Evolutionary conservation across 23 red algal genomes (phyloP).

Genomic region (Pyropia haitanensis): DNA sequence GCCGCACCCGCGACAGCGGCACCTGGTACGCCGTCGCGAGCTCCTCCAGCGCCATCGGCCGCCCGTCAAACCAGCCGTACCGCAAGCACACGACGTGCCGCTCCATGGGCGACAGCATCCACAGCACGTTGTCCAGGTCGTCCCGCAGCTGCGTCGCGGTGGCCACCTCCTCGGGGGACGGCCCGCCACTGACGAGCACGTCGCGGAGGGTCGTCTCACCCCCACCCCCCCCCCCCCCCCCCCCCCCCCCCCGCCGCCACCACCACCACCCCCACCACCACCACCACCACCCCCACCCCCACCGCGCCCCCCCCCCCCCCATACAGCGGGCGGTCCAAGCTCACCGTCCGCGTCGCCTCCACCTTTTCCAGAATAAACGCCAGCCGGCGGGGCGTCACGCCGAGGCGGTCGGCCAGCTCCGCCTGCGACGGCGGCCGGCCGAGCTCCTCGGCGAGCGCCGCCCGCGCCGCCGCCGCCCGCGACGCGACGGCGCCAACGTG

Average conservation of each 20-base stretch:
- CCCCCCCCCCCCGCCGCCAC: too few relatives aligned
- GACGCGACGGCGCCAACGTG: conserved; percentile 48
- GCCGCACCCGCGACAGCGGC: conserved; percentile 73
- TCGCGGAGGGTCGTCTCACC: conserved; percentile 42
- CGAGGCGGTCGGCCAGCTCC: conserved; percentile 48
- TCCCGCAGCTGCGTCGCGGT: conserved; percentile 29
- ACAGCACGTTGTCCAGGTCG: conserved; percentile 81
- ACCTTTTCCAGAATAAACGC: conserved; percentile 45
- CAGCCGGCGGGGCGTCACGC: conserved; percentile 31
- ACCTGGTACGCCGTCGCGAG: conserved; percentile 69
- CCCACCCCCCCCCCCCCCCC: neutral
- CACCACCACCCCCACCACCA: too few relatives aligned
- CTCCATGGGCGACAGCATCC: conserved; percentile 58
- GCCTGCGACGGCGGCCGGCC: conserved; percentile 12
- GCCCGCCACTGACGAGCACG: conserved; percentile 13
- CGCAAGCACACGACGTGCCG: conserved; percentile 84
- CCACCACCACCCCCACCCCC: neutral
- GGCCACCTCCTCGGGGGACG: conserved; percentile 62
- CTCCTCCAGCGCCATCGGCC: conserved; percentile 74
- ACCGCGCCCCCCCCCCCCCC: too few relatives aligned
- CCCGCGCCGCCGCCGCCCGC: conserved; percentile 23
- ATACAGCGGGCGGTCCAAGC: conserved; percentile 40
- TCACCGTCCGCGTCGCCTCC: conserved; percentile 56
- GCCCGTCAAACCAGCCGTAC: conserved; percentile 79
- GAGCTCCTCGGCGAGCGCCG: conserved; percentile 22